Evolutionary conservation across 2,329 filamentous ascomycete species (phyloP).

Genomic region (Fusarium austroafricanum): DNA sequence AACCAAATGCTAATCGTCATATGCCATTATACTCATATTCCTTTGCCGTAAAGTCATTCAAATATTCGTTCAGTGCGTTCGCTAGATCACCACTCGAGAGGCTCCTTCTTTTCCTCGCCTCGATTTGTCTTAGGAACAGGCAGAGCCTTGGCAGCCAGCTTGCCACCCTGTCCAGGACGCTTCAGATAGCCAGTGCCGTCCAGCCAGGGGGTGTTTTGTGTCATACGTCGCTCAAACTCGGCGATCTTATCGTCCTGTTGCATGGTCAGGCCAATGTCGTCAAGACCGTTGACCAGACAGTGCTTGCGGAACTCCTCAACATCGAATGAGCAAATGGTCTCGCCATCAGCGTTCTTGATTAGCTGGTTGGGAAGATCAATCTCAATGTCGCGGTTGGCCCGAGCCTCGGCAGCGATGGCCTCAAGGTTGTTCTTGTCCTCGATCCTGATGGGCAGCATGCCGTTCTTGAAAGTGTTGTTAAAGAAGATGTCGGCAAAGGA

Average conservation of each 20-base stretch:
- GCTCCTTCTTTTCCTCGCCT: slow-evolving; percentile 84
- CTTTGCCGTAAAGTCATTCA: slow-evolving; percentile 43
- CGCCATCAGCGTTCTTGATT: slow-evolving; percentile 80
- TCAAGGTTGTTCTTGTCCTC: slow-evolving; percentile 73
- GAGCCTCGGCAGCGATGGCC: slow-evolving; percentile 79
- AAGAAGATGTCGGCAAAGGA: slow-evolving; percentile 86
- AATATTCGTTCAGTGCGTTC: slow-evolving; percentile 2
- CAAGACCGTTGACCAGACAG: slow-evolving; percentile 91
- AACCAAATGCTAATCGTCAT: slow-evolving; percentile 39
- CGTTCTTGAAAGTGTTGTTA: slow-evolving; percentile 99
- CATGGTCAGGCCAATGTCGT: slow-evolving; percentile 96
- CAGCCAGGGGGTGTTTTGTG: slow-evolving; percentile 86
- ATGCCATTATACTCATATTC: slow-evolving; percentile 33
- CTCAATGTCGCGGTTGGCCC: slow-evolving; percentile 84
- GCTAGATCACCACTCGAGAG: slow-evolving; percentile 81
- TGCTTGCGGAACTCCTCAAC: slow-evolving; percentile 95
- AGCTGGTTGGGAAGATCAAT: slow-evolving; percentile 88
- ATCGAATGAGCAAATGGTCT: slow-evolving; percentile 81
- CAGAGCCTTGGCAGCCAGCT: slow-evolving; percentile 67
- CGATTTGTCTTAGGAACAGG: slow-evolving; percentile 90
- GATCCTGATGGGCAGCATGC: slow-evolving; percentile 91
- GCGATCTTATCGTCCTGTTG: slow-evolving; percentile 90
- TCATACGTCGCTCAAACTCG: slow-evolving; percentile 82
- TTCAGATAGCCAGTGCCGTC: slow-evolving; percentile 86
- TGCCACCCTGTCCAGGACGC: slow-evolving; percentile 65